Evolutionary conservation across 305 asterid species (phyloP).

Genomic region (Plantago lanceolata): DNA sequence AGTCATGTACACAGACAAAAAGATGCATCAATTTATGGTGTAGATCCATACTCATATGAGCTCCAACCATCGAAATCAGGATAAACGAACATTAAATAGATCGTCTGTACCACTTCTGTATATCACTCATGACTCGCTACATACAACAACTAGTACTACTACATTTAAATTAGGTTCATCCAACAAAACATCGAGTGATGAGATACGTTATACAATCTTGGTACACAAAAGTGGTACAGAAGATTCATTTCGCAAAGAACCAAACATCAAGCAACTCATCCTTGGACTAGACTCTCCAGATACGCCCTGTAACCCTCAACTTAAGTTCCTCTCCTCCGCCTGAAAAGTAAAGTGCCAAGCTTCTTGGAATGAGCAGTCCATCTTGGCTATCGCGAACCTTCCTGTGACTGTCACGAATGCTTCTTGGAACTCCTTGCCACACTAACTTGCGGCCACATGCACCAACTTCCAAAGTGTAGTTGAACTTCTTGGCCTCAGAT

Average conservation of each 20-base stretch:
- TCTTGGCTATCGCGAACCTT: conserved; percentile 75
- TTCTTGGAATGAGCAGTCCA: conserved; percentile 69
- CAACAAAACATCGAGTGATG: not conserved
- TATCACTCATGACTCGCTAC: not conserved
- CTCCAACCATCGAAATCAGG: conserved; percentile 20
- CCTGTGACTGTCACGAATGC: conserved; percentile 69
- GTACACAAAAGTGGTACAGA: conserved; percentile 6
- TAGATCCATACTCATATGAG: conserved; percentile 22
- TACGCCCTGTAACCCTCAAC: conserved; percentile 68
- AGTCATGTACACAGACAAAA: conserved; percentile 21
- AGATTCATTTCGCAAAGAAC: no score
- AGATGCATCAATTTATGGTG: conserved; percentile 11
- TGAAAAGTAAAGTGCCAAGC: conserved; percentile 66
- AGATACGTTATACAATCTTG: not conserved
- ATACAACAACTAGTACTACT: not conserved
- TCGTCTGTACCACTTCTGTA: conserved; percentile 8
- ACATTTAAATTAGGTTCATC: no score
- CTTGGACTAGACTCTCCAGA: conserved; percentile 46
- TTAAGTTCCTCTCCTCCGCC: conserved; percentile 62
- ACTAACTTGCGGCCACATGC: conserved; percentile 58
- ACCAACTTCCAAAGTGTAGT: conserved; percentile 69
- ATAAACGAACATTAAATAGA: conserved; percentile 20
- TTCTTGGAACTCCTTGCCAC: conserved; percentile 93
- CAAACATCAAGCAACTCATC: not conserved
- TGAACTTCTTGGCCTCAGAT: conserved; percentile 56